Conservation (phyloP, 345 rosid genomes). For the Eucalyptus tenuipes region DNA sequence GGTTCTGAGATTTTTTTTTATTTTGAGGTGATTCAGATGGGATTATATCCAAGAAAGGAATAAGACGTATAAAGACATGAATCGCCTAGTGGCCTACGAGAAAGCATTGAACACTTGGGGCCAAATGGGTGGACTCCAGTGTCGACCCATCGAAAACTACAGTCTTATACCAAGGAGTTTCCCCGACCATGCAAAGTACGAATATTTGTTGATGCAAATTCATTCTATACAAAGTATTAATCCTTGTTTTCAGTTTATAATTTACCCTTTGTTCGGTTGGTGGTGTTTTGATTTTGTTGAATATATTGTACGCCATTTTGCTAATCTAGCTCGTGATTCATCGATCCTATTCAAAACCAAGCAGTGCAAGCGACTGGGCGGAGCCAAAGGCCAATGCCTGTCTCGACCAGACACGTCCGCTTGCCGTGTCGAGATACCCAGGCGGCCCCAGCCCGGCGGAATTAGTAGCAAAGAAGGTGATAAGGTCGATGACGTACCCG, state of each 20-base stretch:
- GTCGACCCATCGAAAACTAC: slow-evolving; percentile 18
- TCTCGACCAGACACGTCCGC: slow-evolving; percentile 23
- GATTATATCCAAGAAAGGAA: slow-evolving; percentile 7
- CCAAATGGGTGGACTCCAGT: slow-evolving; percentile 17
- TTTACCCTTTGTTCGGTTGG: too few relatives aligned
- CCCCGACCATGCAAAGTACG: slow-evolving; percentile 24
- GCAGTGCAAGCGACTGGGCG: slow-evolving; percentile 51
- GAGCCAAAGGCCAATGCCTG: slow-evolving; percentile 16
- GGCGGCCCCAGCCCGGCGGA: slow-evolving; percentile 40
- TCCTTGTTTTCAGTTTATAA: too few relatives aligned
- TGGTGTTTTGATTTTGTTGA: too few relatives aligned
- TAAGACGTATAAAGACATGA: slow-evolving; percentile 15
- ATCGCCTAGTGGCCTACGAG: slow-evolving; percentile 23
- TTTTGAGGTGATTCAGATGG: slow-evolving; percentile 10
- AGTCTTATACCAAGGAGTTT: slow-evolving; percentile 29
- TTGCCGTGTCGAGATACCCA: slow-evolving; percentile 11
- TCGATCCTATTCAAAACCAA: neutral
- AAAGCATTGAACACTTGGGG: slow-evolving; percentile 38
- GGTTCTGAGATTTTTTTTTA: neutral
- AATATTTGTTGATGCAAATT: too few relatives aligned
- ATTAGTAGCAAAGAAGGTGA: slow-evolving; percentile 18
- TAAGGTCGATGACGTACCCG: slow-evolving; percentile 10
- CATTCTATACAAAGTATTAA: too few relatives aligned
- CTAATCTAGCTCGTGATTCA: neutral
- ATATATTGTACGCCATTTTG: neutral